Evolutionary conservation across 805 yeast species (phyloP), one percentile per base, ranked within the genome.

Genomic region (Ogataea paraovalis): DNA sequence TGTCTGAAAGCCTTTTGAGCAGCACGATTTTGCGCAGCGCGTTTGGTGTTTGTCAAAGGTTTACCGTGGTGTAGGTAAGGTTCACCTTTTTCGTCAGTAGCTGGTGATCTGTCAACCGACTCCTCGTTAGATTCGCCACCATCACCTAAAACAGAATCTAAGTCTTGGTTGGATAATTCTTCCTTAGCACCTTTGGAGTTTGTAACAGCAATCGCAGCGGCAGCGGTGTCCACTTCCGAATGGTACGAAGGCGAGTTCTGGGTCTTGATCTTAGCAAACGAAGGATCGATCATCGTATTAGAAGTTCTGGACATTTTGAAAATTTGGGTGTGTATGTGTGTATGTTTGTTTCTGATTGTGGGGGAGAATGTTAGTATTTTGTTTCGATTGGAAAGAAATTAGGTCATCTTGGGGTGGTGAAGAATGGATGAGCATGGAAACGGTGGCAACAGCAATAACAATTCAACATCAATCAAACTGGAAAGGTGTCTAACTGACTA

Each of bases 1-100:
- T 82, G 83, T 61, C 97, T 78, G 69, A 90, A 91, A 8, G 96
- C 96, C 56, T 87, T 80, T 69, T 91, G 97, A 4, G 97, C 97
- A 51, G 80, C 83, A 60, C 97, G 74, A 71, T 91, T 91, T 68
- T 91, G 97, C 8, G 85, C 90, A 1, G 97, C 97, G 53, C 97
- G 80, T 65, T 87, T 88, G 37, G 94, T 80, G 47, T 74, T 76
- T 20, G 82, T 75, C 39, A 84, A 68, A 16, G 76, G 74, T 47
- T 78, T 65, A 38, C 74, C 65, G 43, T 57, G 58, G 47, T 56
- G 56, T 18, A 52, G 21, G 13, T 44, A 33, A 9, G 53, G 49
- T 9, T 40, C 39, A n/a, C 54, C 58, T 28, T 50, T 53, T 4
- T 52, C 55, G 42, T 53, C 61, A 14, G 47, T 19, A 7, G 52